These are phyloP conservation scores for Mycena filopes DNA, from an alignment of 768 basidiomycete genomes.

Conservation along the genomic window DNA sequence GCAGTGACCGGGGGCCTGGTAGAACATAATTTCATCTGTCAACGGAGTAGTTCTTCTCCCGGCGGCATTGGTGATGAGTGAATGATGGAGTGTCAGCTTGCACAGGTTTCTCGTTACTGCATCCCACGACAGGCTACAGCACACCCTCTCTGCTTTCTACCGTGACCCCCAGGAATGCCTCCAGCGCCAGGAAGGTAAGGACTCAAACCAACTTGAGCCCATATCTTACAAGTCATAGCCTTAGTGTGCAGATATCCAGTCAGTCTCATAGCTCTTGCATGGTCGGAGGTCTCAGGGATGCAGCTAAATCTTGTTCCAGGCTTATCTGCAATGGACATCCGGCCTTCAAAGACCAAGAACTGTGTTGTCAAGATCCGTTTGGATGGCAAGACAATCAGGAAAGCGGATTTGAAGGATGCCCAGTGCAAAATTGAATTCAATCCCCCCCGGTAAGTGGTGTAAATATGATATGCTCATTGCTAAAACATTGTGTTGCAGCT, in stretches of 20 bases:
- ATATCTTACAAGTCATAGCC: not conserved
- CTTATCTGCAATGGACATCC: constrained; percentile 1
- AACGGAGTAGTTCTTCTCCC: no score
- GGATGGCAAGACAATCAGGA: constrained; percentile 10
- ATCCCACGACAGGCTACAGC: no score
- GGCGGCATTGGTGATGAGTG: no score
- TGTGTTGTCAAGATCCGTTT: constrained; percentile 3
- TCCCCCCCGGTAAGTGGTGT: constrained; percentile 1
- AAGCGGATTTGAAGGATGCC: constrained; percentile 8
- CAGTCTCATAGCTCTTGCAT: not conserved
- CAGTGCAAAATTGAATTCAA: constrained; percentile 6
- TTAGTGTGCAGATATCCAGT: constrained; percentile 9
- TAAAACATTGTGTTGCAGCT: constrained; percentile 2
- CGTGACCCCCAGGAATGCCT: constrained; percentile 10
- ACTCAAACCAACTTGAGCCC: not conserved
- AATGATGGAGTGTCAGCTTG: no score
- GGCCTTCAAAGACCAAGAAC: constrained; percentile 11
- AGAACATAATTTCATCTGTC: no score
- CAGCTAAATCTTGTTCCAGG: constrained; percentile 1
- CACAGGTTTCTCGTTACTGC: no score
- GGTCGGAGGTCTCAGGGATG: not conserved
- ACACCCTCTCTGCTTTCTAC: no score
- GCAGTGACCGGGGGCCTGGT: no score
- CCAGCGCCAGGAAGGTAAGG: not conserved
- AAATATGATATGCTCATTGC: not conserved